These are phyloP conservation scores for Ballota nigra DNA, from an alignment of 257 asterid species.

Conservation along the genomic window DNA sequence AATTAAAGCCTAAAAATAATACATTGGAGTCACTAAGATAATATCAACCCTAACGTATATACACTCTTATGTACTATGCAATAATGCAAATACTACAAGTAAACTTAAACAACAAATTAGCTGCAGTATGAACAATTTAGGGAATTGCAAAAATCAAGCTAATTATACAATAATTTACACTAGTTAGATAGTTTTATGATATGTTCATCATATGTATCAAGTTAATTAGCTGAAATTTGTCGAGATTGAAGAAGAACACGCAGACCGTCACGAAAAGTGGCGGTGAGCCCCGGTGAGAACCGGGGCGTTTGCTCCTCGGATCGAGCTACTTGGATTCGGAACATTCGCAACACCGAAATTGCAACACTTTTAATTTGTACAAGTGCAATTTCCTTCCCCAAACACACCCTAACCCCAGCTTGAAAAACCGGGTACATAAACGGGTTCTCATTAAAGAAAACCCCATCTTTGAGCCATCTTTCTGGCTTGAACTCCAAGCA, in stretches of 20 bases:
- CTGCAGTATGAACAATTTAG: no score
- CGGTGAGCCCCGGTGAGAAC: slow-evolving; percentile 80
- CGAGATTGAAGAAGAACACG: slow-evolving; percentile 35
- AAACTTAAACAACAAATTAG: no score
- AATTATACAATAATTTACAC: no score
- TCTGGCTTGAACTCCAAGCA: slow-evolving; percentile 49
- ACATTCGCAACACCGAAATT: slow-evolving; percentile 41
- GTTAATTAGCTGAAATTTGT: not conserved
- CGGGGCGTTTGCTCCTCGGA: slow-evolving; percentile 27
- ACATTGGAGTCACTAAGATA: no score
- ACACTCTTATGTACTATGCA: no score
- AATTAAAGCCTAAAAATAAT: no score
- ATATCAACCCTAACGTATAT: no score
- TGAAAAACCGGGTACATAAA: slow-evolving; percentile 53
- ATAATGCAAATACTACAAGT: no score
- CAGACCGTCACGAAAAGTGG: slow-evolving; percentile 65
- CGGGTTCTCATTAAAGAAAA: slow-evolving; percentile 34
- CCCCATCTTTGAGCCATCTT: slow-evolving; percentile 49
- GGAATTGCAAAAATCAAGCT: no score
- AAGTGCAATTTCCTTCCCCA: slow-evolving; percentile 59
- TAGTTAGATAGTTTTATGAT: no score
- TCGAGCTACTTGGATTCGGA: slow-evolving; percentile 39
- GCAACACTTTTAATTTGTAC: slow-evolving; percentile 62
- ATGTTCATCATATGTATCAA: no score
- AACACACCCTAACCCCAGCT: slow-evolving; percentile 57